A percentile compares a stretch with the other conserved stretches of the same genome.
These are phyloP conservation scores for Prunus padus DNA, from an alignment of 306 rosid species.

Conservation along the genomic window DNA sequence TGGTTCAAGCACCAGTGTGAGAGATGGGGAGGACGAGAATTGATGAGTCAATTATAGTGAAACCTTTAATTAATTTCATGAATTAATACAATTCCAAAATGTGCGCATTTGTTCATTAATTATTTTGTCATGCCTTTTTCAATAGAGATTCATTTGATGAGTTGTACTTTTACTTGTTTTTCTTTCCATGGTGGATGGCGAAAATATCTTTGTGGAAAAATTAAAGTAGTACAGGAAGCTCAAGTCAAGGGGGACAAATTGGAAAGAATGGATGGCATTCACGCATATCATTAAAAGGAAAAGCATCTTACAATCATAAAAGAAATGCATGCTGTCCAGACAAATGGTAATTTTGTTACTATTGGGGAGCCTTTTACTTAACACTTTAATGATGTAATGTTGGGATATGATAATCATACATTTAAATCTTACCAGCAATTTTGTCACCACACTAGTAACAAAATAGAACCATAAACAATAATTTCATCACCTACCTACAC, in stretches of 20 bases:
- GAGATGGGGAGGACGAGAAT: conserved; percentile 14
- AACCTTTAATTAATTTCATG: too few species aligned
- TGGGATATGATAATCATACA: conserved; percentile 17
- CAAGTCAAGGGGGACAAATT: not conserved
- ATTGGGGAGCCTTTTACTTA: conserved; percentile 21
- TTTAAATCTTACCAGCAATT: conserved; percentile 25
- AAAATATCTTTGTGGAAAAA: not conserved
- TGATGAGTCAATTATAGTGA: not conserved
- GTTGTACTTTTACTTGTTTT: not conserved
- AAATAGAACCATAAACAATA: not conserved
- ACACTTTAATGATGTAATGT: conserved; percentile 31
- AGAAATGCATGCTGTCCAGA: conserved; percentile 8
- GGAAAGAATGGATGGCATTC: conserved; percentile 11
- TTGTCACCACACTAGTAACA: conserved; percentile 24
- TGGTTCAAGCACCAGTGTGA: not conserved
- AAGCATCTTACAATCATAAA: conserved; percentile 12
- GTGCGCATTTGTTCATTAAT: not conserved
- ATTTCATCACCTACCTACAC: not conserved
- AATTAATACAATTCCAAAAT: not conserved
- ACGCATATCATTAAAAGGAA: conserved; percentile 14
- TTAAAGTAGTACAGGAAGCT: not conserved
- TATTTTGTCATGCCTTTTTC: too few species aligned
- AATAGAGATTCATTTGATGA: too few species aligned
- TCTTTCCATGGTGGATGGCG: not conserved
- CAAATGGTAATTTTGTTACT: conserved; percentile 24